phyloP scores from a whole-genome alignment of 306 rosid genomes.

The Glycine latifolia region DNA sequence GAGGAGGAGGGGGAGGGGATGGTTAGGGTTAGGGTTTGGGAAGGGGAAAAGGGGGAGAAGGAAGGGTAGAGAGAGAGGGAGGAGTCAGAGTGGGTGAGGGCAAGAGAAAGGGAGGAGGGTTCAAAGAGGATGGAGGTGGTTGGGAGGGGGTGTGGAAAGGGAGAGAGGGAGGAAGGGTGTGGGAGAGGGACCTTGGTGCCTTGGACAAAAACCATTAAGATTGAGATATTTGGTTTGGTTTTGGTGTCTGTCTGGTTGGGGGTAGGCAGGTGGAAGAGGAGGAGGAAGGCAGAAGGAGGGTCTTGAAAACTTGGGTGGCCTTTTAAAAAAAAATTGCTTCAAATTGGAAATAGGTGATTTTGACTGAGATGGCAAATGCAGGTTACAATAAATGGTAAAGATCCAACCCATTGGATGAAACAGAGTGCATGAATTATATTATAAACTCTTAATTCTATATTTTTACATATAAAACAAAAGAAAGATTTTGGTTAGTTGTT shows the following conservation, averaged over 20 bases:
- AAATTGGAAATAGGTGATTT: too few relatives aligned
- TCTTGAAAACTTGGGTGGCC: too few relatives aligned
- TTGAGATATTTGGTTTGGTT: too few relatives aligned
- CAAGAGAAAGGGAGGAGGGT: slow-evolving; percentile 75
- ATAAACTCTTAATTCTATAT: too few relatives aligned
- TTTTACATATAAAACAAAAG: too few relatives aligned
- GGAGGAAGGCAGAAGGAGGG: neutral
- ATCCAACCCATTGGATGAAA: too few relatives aligned
- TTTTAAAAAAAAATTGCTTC: too few relatives aligned
- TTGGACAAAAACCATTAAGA: slow-evolving; percentile 55
- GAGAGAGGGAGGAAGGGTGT: slow-evolving; percentile 61
- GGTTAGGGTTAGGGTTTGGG: slow-evolving; percentile 53
- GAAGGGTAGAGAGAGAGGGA: slow-evolving; percentile 85
- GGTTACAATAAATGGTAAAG: too few relatives aligned
- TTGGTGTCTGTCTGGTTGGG: too few relatives aligned
- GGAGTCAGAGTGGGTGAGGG: slow-evolving; percentile 87
- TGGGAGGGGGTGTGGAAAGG: slow-evolving; percentile 44
- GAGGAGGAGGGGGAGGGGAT: slow-evolving; percentile 80
- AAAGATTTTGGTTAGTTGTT: too few relatives aligned
- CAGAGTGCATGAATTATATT: too few relatives aligned
- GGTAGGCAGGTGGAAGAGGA: neutral
- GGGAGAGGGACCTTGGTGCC: slow-evolving; percentile 54
- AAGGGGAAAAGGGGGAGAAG: slow-evolving; percentile 54
- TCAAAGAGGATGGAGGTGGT: slow-evolving; percentile 74
- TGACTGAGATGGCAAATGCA: too few relatives aligned